Evolutionary conservation across 441 rosid species (phyloP).

Genomic region (Flueggea neowawraea): DNA sequence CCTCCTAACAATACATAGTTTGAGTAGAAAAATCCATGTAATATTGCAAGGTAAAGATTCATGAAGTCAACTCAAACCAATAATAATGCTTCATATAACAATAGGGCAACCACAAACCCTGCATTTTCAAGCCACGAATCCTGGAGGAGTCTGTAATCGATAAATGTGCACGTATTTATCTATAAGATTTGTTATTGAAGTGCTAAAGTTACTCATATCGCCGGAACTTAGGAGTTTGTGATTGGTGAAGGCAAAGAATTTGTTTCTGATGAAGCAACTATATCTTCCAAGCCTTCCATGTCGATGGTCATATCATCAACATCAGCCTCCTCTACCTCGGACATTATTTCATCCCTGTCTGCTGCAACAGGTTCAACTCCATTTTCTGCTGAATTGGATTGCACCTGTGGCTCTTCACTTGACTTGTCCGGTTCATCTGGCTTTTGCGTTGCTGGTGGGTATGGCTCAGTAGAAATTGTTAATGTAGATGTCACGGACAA

Average conservation of each 20-base stretch:
- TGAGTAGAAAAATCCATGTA: too few relatives aligned
- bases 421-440: conserved; percentile 30
- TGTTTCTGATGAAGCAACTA: conserved; percentile 49
- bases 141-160: too few relatives aligned
- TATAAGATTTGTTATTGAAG: too few relatives aligned
- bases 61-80: too few relatives aligned
- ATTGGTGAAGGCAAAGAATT: conserved; percentile 26
- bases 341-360: conserved; percentile 72
- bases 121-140: too few relatives aligned
- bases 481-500: conserved; percentile 77
- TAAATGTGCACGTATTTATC: too few relatives aligned
- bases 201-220: too few relatives aligned
- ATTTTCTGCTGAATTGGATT: conserved; percentile 40
- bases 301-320: conserved; percentile 69
- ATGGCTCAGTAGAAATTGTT: conserved; percentile 44
- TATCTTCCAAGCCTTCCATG: conserved; percentile 63
- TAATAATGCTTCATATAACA: too few relatives aligned
- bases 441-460: conserved; percentile 31
- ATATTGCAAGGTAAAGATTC: too few relatives aligned
- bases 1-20: too few relatives aligned
- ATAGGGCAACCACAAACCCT: too few relatives aligned
- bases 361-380: conserved; percentile 56
- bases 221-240: too few relatives aligned
- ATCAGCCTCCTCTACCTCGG: conserved; percentile 71
- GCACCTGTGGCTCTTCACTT: conserved; percentile 29